Conservation (phyloP, 805 yeast genomes). For the Candida pini region DNA sequence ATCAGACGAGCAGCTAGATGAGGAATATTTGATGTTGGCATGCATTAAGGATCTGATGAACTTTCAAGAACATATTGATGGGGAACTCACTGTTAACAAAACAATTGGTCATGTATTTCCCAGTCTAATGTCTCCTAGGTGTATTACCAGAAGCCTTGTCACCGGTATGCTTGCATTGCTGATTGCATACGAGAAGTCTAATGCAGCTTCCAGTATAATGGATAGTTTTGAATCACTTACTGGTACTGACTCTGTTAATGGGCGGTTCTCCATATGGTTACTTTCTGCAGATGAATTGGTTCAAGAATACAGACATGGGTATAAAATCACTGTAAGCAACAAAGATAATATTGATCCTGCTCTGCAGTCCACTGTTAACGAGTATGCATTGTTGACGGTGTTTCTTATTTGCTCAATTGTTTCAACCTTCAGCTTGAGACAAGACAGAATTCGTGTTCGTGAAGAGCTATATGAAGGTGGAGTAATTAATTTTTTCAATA, state of each 20-base stretch:
- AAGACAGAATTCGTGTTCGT: slow-evolving; percentile 52
- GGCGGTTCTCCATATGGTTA: slow-evolving; percentile 15
- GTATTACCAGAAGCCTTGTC: slow-evolving; percentile 71
- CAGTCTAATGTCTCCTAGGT: slow-evolving; percentile 67
- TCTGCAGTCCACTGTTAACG: slow-evolving; percentile 29
- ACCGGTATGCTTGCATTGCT: slow-evolving; percentile 68
- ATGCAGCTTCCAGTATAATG: slow-evolving; percentile 12
- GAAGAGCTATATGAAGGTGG: slow-evolving; percentile 56
- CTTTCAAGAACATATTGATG: slow-evolving; percentile 54
- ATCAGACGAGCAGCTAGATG: slow-evolving; percentile 48
- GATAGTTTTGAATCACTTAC: slow-evolving; percentile 3
- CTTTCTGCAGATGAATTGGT: slow-evolving; percentile 12
- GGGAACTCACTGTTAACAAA: slow-evolving; percentile 39
- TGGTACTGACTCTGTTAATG: not conserved
- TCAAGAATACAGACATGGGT: slow-evolving; percentile 3
- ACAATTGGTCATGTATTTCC: slow-evolving; percentile 60
- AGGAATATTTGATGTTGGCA: slow-evolving; percentile 70
- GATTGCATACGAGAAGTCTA: slow-evolving; percentile 17
- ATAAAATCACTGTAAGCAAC: slow-evolving; percentile 4
- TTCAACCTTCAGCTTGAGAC: slow-evolving; percentile 29
- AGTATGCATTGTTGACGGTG: slow-evolving; percentile 67
- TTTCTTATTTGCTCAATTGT: slow-evolving; percentile 64
- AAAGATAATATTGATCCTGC: slow-evolving; percentile 7
- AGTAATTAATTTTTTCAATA: slow-evolving; percentile 43
- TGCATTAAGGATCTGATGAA: slow-evolving; percentile 74